Conservation (phyloP, 495 filamentous ascomycete genomes). For the Aspergillus kassunensis region DNA sequence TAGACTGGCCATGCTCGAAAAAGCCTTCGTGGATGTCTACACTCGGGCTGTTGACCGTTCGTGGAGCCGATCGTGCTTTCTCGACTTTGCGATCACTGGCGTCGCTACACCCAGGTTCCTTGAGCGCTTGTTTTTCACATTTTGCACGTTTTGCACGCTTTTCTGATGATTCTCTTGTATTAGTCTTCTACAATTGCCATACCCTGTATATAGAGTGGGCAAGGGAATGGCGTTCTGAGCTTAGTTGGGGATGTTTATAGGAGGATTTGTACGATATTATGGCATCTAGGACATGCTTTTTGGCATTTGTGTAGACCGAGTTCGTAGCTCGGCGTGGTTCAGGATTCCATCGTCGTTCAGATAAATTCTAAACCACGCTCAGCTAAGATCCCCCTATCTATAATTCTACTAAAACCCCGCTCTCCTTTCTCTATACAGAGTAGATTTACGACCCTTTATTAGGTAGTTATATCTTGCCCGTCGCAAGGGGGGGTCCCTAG, state of each 20-base stretch:
- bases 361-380: too few species aligned
- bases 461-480: too few species aligned
- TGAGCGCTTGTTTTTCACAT: conserved; percentile 3
- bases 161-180: neutral
- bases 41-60: neutral
- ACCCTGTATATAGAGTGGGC: conserved; percentile 18
- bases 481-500: too few species aligned
- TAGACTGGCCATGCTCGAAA: conserved; percentile 31
- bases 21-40: neutral
- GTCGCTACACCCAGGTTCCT: neutral
- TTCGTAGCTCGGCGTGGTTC: too few species aligned
- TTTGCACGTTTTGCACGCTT: conserved; percentile 1
- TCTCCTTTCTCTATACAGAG: too few species aligned
- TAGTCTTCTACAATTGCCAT: conserved; percentile 3
- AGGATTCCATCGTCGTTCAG: too few species aligned
- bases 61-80: neutral
- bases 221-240: conserved; percentile 4
- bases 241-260: neutral
- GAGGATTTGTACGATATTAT: conserved; percentile 2
- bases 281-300: neutral
- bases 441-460: too few species aligned
- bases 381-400: too few species aligned
- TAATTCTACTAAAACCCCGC: too few species aligned
- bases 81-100: neutral
- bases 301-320: too few species aligned